A percentile compares a stretch with the other conserved stretches of the same genome.
Evolutionary conservation across 345 rosid genomes (phyloP).

Genomic region (Erucastrum elatum): DNA sequence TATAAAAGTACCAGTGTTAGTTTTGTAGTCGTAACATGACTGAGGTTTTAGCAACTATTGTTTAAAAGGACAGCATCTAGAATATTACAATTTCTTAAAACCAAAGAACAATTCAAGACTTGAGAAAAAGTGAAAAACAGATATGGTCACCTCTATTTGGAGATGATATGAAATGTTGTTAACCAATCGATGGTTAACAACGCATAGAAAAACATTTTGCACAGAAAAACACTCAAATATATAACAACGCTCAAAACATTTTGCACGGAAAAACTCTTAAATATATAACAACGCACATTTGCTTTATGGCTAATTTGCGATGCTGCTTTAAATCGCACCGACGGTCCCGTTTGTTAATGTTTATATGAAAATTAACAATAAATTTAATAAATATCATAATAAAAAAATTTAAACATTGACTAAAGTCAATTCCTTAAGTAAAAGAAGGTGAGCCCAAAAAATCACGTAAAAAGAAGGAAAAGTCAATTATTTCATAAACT

Average conservation of each 20-base stretch:
- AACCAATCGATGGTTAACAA: neutral
- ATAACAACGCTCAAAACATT: neutral
- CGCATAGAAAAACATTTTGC: neutral
- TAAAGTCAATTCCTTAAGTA: slow-evolving; percentile 9
- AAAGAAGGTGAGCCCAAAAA: too few relatives aligned
- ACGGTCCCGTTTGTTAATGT: slow-evolving; percentile 22
- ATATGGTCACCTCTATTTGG: neutral
- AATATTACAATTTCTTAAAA: neutral
- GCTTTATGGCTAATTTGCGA: slow-evolving; percentile 22
- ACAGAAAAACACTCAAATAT: neutral
- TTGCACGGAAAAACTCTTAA: neutral
- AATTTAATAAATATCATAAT: neutral
- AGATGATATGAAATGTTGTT: neutral
- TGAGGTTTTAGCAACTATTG: neutral
- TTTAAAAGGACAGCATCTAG: neutral
- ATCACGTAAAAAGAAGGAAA: neutral
- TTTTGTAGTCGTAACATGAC: neutral
- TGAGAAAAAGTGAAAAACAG: neutral
- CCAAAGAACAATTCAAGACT: slow-evolving; percentile 8
- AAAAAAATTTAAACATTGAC: neutral
- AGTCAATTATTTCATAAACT: slow-evolving; percentile 17
- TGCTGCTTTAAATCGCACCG: slow-evolving; percentile 21
- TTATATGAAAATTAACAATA: neutral
- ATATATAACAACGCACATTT: slow-evolving; percentile 29
- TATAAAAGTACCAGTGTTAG: neutral